Conservation (phyloP, 148 eudicot genomes). For the Fallopia convolvulus region DNA sequence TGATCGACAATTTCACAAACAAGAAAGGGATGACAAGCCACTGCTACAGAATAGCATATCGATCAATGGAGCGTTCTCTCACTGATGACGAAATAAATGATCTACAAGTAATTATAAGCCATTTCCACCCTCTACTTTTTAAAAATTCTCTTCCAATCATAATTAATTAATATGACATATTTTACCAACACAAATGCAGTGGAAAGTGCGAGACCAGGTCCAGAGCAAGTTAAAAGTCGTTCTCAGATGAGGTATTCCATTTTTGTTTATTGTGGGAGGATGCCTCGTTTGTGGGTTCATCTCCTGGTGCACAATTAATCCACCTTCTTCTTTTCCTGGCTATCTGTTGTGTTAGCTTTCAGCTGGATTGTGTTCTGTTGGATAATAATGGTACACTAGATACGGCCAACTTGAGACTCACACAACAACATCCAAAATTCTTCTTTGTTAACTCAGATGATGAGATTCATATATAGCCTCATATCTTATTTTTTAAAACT, state of each 20-base stretch:
- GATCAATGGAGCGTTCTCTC: constrained; percentile 97
- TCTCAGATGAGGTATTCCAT: constrained; percentile 44
- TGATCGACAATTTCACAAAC: constrained; percentile 82
- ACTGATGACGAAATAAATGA: constrained; percentile 88
- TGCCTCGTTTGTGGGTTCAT: not conserved
- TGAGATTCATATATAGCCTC: no score
- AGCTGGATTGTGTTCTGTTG: no score
- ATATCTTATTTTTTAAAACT: no score
- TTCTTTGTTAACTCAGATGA: not conserved
- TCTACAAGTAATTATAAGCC: constrained; percentile 53
- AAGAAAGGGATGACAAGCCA: constrained; percentile 97
- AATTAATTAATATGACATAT: not conserved
- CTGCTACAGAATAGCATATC: constrained; percentile 82
- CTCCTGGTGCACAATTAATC: not conserved
- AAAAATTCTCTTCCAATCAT: not conserved
- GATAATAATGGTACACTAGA: not conserved
- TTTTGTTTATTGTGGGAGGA: not conserved
- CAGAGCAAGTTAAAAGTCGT: constrained; percentile 71
- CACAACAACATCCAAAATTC: not conserved
- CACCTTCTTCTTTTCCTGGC: not conserved
- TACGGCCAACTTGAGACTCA: not conserved
- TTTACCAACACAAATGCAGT: constrained; percentile 37
- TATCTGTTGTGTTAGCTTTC: not conserved
- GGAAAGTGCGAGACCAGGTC: constrained; percentile 75
- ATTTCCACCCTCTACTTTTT: not conserved